phyloP scores from a whole-genome alignment of 2,329 filamentous ascomycete species.

The Mollisia scopiformis region DNA sequence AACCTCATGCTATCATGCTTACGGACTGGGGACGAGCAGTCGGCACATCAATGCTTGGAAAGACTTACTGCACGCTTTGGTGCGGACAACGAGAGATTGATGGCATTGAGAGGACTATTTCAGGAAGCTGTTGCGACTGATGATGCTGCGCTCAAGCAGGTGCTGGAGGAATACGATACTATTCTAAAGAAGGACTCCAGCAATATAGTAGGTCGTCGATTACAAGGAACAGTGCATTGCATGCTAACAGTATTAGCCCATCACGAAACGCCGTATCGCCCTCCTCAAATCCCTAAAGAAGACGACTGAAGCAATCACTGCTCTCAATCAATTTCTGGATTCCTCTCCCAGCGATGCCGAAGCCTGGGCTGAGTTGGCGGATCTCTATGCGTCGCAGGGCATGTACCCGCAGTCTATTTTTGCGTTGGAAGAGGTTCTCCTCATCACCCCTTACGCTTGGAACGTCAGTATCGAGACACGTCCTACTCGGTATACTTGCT shows the following conservation, averaged over 20 bases:
- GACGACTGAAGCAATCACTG: slow-evolving; percentile 71
- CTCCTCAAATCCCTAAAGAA: slow-evolving; percentile 76
- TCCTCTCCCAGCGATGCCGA: slow-evolving; percentile 88
- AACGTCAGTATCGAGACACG: slow-evolving; percentile 63
- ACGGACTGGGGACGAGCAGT: slow-evolving; percentile 78
- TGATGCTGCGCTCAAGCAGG: slow-evolving; percentile 63
- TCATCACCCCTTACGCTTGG: slow-evolving; percentile 91
- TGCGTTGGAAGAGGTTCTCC: slow-evolving; percentile 85
- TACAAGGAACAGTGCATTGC: not conserved
- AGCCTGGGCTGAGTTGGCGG: slow-evolving; percentile 88
- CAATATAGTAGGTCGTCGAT: slow-evolving; percentile 68
- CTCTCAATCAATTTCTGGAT: slow-evolving; percentile 76
- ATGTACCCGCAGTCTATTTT: slow-evolving; percentile 83
- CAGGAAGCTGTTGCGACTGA: slow-evolving; percentile 80
- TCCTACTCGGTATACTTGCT: slow-evolving; percentile 28
- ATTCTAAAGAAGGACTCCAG: slow-evolving; percentile 74
- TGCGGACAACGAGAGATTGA: slow-evolving; percentile 79
- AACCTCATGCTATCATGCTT: slow-evolving; percentile 85
- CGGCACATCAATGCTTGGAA: slow-evolving; percentile 76
- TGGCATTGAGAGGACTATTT: slow-evolving; percentile 80
- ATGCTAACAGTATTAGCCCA: slow-evolving; percentile 59
- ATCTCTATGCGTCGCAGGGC: slow-evolving; percentile 81
- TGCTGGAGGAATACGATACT: slow-evolving; percentile 78
- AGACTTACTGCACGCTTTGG: slow-evolving; percentile 82
- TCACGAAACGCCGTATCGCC: slow-evolving; percentile 83